Percentiles rank a stretch among this genome's conserved stretches.
These are phyloP conservation scores for Myriosclerotinia curreyana DNA, from an alignment of 2,329 filamentous ascomycete genomes.

Conservation along the genomic window DNA sequence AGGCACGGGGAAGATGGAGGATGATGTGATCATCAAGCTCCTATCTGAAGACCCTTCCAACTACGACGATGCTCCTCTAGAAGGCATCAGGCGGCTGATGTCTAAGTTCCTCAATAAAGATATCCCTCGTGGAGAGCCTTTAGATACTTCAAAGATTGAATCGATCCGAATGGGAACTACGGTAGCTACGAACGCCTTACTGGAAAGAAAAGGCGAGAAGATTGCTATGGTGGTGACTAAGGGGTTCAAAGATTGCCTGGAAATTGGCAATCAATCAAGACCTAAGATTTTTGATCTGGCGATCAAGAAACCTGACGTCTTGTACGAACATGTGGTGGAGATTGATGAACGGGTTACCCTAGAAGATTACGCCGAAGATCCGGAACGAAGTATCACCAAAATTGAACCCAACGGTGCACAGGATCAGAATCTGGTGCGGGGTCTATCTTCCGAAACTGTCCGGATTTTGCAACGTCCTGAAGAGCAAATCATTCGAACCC, in stretches of 20 bases:
- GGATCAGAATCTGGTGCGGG: constrained; percentile 59
- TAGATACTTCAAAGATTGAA: constrained; percentile 81
- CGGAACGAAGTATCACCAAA: constrained; percentile 55
- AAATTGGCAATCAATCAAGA: constrained; percentile 86
- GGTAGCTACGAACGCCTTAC: constrained; percentile 85
- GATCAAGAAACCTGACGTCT: constrained; percentile 80
- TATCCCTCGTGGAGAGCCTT: constrained; percentile 72
- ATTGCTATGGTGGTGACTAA: constrained; percentile 85
- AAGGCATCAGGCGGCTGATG: constrained; percentile 85
- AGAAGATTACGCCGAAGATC: constrained; percentile 90
- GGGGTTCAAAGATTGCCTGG: constrained; percentile 82
- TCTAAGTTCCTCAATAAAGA: constrained; percentile 71
- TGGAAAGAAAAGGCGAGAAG: constrained; percentile 86
- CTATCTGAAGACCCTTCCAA: constrained; percentile 87
- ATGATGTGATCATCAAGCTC: constrained; percentile 82
- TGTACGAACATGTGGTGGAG: constrained; percentile 85
- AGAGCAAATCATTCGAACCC: constrained; percentile 52
- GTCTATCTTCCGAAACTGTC: constrained; percentile 71
- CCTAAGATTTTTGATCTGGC: constrained; percentile 89
- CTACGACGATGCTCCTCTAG: constrained; percentile 85
- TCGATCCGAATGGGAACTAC: constrained; percentile 96
- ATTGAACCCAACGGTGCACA: constrained; percentile 51
- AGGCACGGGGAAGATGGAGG: constrained; percentile 62
- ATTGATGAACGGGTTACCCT: constrained; percentile 86
- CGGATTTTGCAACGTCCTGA: constrained; percentile 64